Evolutionary conservation across 345 rosid genomes (phyloP).

Genomic region (Populus davidiana): DNA sequence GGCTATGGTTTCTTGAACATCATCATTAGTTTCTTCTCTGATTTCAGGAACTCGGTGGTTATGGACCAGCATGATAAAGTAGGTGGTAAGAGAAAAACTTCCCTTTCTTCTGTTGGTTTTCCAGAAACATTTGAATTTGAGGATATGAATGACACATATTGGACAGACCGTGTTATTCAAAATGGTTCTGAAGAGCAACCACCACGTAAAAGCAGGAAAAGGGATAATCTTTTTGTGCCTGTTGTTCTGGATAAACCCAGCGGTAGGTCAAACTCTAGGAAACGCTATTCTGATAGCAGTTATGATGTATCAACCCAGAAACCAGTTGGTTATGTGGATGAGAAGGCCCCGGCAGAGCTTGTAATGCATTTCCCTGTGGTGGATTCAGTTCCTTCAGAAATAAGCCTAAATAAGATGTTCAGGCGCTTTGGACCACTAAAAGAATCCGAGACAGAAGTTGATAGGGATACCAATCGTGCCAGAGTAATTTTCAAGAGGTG

Average conservation of each 20-base stretch:
- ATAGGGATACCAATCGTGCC: slow-evolving; percentile 68
- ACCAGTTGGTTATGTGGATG: slow-evolving; percentile 48
- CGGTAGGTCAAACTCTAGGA: slow-evolving; percentile 57
- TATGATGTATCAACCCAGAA: slow-evolving; percentile 37
- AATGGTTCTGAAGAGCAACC: slow-evolving; percentile 88
- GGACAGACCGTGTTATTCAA: slow-evolving; percentile 86
- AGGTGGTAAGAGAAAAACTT: slow-evolving; percentile 43
- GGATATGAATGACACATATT: slow-evolving; percentile 86
- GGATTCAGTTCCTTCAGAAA: slow-evolving; percentile 69
- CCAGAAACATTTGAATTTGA: slow-evolving; percentile 88
- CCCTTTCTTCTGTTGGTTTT: slow-evolving; percentile 38
- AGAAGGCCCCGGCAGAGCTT: slow-evolving; percentile 72
- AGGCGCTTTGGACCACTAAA: slow-evolving; percentile 72
- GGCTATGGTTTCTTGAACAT: slow-evolving; percentile 44
- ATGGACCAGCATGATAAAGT: slow-evolving; percentile 39
- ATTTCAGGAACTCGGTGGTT: slow-evolving; percentile 63
- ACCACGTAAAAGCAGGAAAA: slow-evolving; percentile 35
- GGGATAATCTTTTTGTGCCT: slow-evolving; percentile 50
- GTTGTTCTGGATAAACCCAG: slow-evolving; percentile 49
- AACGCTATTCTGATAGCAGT: slow-evolving; percentile 53
- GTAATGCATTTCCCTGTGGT: slow-evolving; percentile 67
- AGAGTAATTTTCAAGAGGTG: slow-evolving; percentile 77
- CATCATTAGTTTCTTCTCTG: slow-evolving; percentile 63
- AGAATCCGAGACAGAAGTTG: slow-evolving; percentile 74
- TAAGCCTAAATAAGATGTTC: slow-evolving; percentile 74